phyloP scores from a whole-genome alignment of 768 basidiomycete species.

The Naganishia randhawae region DNA sequence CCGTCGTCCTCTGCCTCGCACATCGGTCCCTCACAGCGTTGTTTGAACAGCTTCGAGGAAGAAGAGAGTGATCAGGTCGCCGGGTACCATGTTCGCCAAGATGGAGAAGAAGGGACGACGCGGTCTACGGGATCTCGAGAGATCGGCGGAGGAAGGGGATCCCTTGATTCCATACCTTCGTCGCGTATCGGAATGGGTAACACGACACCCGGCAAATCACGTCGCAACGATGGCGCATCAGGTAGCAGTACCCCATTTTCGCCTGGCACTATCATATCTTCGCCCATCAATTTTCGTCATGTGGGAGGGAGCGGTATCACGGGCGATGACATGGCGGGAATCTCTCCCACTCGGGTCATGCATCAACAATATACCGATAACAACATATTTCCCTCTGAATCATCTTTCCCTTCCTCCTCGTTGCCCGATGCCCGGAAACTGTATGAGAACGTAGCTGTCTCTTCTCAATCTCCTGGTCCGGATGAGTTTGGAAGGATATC shows the following conservation, averaged over 20 bases:
- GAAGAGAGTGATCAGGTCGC: conserved; percentile 1
- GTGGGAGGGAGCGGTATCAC: neutral
- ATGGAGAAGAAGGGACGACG: too few species aligned
- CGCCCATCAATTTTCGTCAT: conserved; percentile 13
- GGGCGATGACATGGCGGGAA: neutral
- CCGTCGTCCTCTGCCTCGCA: neutral
- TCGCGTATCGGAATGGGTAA: too few species aligned
- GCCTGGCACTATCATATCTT: neutral
- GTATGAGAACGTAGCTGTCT: neutral
- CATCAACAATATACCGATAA: neutral
- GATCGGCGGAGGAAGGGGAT: too few species aligned
- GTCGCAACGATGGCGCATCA: neutral
- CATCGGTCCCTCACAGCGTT: neutral
- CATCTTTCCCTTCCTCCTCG: neutral
- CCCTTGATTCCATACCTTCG: too few species aligned
- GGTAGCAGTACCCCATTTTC: neutral
- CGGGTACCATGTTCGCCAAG: too few species aligned
- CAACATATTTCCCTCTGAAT: neutral
- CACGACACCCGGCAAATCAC: neutral
- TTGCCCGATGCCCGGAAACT: neutral
- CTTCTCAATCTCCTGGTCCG: neutral
- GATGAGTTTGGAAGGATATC: conserved; percentile 2
- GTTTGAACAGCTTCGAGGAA: neutral
- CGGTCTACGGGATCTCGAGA: too few species aligned
- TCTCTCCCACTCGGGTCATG: neutral